These are phyloP conservation scores for Cladophialophora exuberans DNA, from an alignment of 2,329 filamentous ascomycete species.

Conservation along the genomic window DNA sequence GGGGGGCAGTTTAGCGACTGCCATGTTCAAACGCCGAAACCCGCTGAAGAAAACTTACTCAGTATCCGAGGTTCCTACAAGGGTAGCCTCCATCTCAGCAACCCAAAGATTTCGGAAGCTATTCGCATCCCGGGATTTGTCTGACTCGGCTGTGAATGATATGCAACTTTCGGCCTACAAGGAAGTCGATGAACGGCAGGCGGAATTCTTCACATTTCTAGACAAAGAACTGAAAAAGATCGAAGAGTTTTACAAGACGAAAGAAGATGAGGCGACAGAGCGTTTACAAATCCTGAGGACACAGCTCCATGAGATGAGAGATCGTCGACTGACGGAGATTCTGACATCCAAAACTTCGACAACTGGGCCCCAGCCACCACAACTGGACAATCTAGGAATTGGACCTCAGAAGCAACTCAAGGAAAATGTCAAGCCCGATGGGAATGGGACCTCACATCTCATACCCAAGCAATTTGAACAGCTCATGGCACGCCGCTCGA, in stretches of 20 bases:
- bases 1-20: constrained; percentile 18
- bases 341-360: constrained; percentile 41
- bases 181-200: constrained; percentile 71
- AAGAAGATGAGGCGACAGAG: constrained; percentile 81
- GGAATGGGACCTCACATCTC: constrained; percentile 35
- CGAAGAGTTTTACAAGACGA: constrained; percentile 82
- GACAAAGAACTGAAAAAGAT: constrained; percentile 88
- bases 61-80: constrained; percentile 21
- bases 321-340: constrained; percentile 74
- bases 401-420: constrained; percentile 26
- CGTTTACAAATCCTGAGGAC: constrained; percentile 72
- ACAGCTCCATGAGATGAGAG: constrained; percentile 91
- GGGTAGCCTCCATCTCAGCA: constrained; percentile 36
- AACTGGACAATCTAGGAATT: constrained; percentile 18
- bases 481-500: constrained; percentile 47
- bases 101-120: constrained; percentile 45
- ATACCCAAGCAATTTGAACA: constrained; percentile 45
- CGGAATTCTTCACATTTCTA: constrained; percentile 85
- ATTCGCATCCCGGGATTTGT: constrained; percentile 35
- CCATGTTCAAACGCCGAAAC: constrained; percentile 21
- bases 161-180: constrained; percentile 60
- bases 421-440: constrained; percentile 30
- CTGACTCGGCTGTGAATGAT: constrained; percentile 48
- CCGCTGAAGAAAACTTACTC: constrained; percentile 20
- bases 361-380: background rate